These are phyloP conservation scores for Mycena galericulata DNA, from an alignment of 768 basidiomycete genomes.

Conservation along the genomic window DNA sequence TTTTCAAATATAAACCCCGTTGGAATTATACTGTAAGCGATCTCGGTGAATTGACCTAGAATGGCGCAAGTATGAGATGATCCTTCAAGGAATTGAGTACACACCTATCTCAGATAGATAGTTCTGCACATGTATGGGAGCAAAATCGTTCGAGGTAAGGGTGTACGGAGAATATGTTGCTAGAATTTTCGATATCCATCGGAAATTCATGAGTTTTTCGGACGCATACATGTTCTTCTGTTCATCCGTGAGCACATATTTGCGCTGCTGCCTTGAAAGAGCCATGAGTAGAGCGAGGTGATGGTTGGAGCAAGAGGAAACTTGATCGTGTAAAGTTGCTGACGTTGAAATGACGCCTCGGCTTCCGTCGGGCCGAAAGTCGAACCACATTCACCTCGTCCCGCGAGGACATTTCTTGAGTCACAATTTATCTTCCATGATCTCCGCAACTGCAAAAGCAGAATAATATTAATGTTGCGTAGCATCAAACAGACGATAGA, in stretches of 20 bases:
- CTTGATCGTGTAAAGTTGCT: too few relatives aligned
- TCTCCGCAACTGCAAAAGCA: too few relatives aligned
- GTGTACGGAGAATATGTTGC: slow-evolving; percentile 58
- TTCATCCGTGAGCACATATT: slow-evolving; percentile 48
- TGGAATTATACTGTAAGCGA: slow-evolving; percentile 59
- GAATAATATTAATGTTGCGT: too few relatives aligned
- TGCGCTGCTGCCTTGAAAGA: not conserved
- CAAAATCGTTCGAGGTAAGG: slow-evolving; percentile 56
- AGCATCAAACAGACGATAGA: too few relatives aligned
- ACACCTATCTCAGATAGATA: slow-evolving; percentile 60
- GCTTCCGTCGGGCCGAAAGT: too few relatives aligned
- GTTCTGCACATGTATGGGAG: slow-evolving; percentile 47
- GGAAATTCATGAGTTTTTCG: slow-evolving; percentile 67
- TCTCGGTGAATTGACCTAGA: slow-evolving; percentile 67
- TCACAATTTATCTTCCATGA: too few relatives aligned
- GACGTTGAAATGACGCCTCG: too few relatives aligned
- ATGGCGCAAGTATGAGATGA: slow-evolving; percentile 1
- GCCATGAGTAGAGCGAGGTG: too few relatives aligned
- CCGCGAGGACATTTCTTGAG: too few relatives aligned
- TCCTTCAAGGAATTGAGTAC: slow-evolving; percentile 12
- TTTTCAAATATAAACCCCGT: slow-evolving; percentile 58
- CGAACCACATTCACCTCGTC: too few relatives aligned
- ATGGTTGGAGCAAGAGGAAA: not conserved
- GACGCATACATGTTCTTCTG: slow-evolving; percentile 63
- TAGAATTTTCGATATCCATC: slow-evolving; percentile 62